These are phyloP conservation scores for Fusarium coicis DNA, from an alignment of 2,329 filamentous ascomycete species.

Conservation along the genomic window DNA sequence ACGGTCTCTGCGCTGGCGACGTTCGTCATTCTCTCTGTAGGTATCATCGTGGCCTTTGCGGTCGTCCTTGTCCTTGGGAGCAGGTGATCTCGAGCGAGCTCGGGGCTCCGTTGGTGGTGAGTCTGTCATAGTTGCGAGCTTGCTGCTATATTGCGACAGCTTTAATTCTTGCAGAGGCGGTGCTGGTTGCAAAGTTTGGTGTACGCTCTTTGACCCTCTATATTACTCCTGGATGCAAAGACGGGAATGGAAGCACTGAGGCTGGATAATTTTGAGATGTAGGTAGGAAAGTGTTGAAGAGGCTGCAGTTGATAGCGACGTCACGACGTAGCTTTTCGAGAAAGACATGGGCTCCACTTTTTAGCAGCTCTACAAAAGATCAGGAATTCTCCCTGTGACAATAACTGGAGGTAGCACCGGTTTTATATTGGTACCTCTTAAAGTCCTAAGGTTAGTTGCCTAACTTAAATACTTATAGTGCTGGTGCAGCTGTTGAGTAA, in stretches of 20 bases:
- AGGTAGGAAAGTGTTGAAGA: conserved; percentile 3
- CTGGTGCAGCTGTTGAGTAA: neutral
- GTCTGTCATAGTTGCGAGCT: conserved; percentile 22
- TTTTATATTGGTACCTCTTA: neutral
- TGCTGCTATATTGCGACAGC: neutral
- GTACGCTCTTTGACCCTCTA: neutral
- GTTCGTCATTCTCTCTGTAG: conserved; percentile 13
- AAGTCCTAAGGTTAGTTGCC: too few species aligned
- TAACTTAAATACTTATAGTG: neutral
- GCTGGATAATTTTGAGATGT: neutral
- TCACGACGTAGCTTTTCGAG: conserved; percentile 13
- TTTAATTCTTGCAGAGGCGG: neutral
- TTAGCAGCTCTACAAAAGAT: neutral
- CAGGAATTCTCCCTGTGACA: neutral
- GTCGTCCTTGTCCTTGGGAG: conserved; percentile 12
- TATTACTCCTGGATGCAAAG: neutral
- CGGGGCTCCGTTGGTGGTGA: conserved; percentile 29
- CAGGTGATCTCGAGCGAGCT: conserved; percentile 32
- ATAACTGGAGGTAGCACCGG: neutral
- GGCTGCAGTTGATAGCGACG: conserved; percentile 16
- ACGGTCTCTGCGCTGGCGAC: conserved; percentile 24
- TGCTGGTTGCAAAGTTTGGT: too few species aligned
- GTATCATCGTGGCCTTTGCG: conserved; percentile 8
- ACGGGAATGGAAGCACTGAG: neutral
- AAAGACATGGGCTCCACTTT: conserved; percentile 8